phyloP scores from a whole-genome alignment of 2,329 filamentous ascomycete genomes.

The Colletotrichum camelliae region DNA sequence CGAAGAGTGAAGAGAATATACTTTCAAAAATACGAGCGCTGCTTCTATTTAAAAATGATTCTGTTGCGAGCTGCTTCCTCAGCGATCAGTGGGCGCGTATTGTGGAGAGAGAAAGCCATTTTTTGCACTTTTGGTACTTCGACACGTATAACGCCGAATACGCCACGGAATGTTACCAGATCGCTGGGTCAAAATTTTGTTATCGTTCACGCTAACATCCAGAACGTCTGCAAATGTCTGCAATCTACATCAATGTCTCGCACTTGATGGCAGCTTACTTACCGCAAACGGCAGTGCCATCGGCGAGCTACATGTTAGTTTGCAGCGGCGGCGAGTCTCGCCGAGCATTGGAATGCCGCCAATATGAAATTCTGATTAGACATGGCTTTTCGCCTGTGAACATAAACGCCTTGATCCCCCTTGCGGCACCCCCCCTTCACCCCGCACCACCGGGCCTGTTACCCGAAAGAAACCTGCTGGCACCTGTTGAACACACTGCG shows the following conservation, averaged over 20 bases:
- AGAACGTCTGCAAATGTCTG: background rate
- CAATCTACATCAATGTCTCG: background rate
- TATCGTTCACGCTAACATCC: background rate
- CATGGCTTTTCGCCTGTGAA: background rate
- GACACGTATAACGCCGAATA: background rate
- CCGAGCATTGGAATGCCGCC: background rate
- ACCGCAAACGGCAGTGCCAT: background rate
- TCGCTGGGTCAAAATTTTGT: background rate
- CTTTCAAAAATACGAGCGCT: rapidly evolving
- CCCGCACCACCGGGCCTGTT: background rate
- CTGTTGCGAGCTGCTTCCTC: background rate
- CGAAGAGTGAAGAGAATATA: background rate
- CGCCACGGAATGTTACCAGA: background rate
- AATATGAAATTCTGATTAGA: background rate
- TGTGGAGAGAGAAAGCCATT: background rate
- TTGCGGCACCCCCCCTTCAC: background rate
- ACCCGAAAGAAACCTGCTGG: background rate
- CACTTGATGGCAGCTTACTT: background rate
- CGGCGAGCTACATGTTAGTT: background rate
- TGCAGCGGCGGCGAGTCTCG: background rate
- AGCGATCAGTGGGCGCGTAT: background rate
- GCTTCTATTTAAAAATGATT: background rate
- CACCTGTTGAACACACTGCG: background rate
- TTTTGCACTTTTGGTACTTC: background rate
- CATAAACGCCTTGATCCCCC: background rate